phyloP scores from a whole-genome alignment of 768 basidiomycete species.

The Suillus lakei region DNA sequence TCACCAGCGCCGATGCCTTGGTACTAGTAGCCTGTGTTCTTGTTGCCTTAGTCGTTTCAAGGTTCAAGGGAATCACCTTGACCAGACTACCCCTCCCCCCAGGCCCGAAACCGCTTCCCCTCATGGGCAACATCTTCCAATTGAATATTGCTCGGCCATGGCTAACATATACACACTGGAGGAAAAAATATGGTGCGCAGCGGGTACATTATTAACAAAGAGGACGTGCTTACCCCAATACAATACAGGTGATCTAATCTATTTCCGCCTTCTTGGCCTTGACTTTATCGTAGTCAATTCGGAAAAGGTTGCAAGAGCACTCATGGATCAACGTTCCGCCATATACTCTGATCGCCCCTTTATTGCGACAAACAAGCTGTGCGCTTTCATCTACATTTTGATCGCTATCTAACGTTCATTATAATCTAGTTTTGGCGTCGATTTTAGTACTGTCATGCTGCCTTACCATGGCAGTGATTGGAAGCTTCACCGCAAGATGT shows the following conservation, averaged over 20 bases:
- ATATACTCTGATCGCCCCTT: slow-evolving; percentile 34
- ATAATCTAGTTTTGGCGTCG: slow-evolving; percentile 28
- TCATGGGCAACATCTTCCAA: slow-evolving; percentile 33
- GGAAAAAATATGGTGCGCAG: slow-evolving; percentile 34
- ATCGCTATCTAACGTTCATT: neutral
- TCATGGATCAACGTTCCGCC: slow-evolving; percentile 32
- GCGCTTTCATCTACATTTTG: neutral
- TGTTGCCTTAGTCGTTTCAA: neutral
- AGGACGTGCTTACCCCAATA: slow-evolving; percentile 3
- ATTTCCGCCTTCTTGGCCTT: slow-evolving; percentile 28
- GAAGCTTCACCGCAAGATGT: slow-evolving; percentile 35
- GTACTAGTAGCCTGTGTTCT: neutral
- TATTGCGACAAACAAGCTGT: slow-evolving; percentile 22
- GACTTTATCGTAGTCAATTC: slow-evolving; percentile 32
- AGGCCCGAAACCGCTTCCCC: slow-evolving; percentile 35
- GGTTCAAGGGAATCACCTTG: neutral
- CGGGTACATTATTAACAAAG: neutral
- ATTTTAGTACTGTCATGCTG: slow-evolving; percentile 32
- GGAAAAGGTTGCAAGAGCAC: slow-evolving; percentile 28
- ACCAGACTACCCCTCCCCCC: slow-evolving; percentile 29
- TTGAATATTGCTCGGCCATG: slow-evolving; percentile 35
- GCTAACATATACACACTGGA: slow-evolving; percentile 41
- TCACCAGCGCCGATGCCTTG: neutral
- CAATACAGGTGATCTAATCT: slow-evolving; percentile 28
- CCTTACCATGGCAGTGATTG: slow-evolving; percentile 33